These are phyloP conservation scores for Coemansia sp. DNA, from an alignment of 192 early-diverging fungal species.

Conservation along the genomic window DNA sequence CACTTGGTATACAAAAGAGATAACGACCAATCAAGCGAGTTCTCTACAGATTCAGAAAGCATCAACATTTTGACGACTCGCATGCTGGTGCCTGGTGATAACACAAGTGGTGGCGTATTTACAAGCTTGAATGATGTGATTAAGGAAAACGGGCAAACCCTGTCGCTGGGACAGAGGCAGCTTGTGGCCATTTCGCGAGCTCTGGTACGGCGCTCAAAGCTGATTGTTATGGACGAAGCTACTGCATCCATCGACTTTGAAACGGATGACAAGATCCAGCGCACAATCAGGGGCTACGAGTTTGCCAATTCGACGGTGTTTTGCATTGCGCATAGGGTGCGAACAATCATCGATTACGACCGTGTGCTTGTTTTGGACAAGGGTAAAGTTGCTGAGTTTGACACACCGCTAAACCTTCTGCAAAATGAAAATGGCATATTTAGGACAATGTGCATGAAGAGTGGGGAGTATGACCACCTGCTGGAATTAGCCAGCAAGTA, in stretches of 20 bases:
- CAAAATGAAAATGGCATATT: too few relatives aligned
- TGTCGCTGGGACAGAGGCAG: conserved; percentile 80
- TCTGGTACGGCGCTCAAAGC: conserved; percentile 63
- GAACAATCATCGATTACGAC: conserved; percentile 72
- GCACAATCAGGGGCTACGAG: too few relatives aligned
- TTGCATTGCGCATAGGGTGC: conserved; percentile 72
- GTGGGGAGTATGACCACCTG: conserved; percentile 71
- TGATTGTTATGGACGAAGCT: conserved; percentile 73
- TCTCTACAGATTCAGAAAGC: neutral
- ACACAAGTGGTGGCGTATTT: conserved; percentile 12
- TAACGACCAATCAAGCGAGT: neutral
- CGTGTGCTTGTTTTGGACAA: conserved; percentile 71
- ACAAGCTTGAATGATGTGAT: conserved; percentile 24
- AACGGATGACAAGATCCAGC: conserved; percentile 75
- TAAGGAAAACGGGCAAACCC: conserved; percentile 66
- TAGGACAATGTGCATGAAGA: conserved; percentile 72
- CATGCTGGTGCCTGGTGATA: too few relatives aligned
- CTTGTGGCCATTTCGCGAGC: conserved; percentile 78
- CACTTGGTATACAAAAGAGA: conserved; percentile 56
- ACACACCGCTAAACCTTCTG: conserved; percentile 62
- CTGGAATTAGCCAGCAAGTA: too few relatives aligned
- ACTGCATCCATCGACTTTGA: conserved; percentile 77
- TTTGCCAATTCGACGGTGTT: conserved; percentile 62
- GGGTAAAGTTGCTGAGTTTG: conserved; percentile 68
- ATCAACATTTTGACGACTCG: neutral